These are phyloP conservation scores for Aspergillus hiratsukae DNA, from an alignment of 2,329 filamentous ascomycete genomes.

Conservation along the genomic window DNA sequence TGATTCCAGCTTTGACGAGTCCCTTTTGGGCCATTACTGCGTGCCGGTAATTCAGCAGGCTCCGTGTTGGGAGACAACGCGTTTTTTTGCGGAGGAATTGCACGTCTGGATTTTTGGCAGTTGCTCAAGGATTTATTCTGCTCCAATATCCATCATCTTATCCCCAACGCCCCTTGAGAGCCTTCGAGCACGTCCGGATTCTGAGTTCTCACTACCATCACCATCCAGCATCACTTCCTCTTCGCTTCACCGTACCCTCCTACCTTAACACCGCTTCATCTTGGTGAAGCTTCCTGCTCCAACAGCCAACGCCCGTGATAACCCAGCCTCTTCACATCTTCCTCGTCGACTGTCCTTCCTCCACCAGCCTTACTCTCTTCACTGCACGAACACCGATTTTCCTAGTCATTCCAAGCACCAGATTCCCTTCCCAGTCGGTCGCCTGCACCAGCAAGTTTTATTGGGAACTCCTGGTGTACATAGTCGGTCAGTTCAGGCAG, in stretches of 20 bases:
- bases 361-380: constrained; percentile 33
- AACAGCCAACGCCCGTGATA: constrained; percentile 19
- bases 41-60: neutral
- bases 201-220: constrained; percentile 17
- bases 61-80: neutral
- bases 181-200: constrained; percentile 18
- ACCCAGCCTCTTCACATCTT: constrained; percentile 25
- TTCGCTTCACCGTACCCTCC: constrained; percentile 18
- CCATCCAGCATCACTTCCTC: constrained; percentile 19
- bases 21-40: neutral
- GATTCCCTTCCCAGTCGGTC: constrained; percentile 35
- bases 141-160: constrained; percentile 15
- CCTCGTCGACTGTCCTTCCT: constrained; percentile 29
- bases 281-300: constrained; percentile 16
- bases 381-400: constrained; percentile 28
- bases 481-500: constrained; percentile 52
- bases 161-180: constrained; percentile 16
- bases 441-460: constrained; percentile 85
- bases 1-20: neutral
- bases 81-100: neutral
- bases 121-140: constrained; percentile 16
- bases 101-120: constrained; percentile 4
- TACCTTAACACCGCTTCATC: constrained; percentile 20
- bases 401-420: constrained; percentile 34
- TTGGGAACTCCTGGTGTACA: constrained; percentile 85